Evolutionary conservation across 2,329 filamentous ascomycete species (phyloP), one percentile per base, ranked within the genome.

Genomic region (Lachnellula willkommii): DNA sequence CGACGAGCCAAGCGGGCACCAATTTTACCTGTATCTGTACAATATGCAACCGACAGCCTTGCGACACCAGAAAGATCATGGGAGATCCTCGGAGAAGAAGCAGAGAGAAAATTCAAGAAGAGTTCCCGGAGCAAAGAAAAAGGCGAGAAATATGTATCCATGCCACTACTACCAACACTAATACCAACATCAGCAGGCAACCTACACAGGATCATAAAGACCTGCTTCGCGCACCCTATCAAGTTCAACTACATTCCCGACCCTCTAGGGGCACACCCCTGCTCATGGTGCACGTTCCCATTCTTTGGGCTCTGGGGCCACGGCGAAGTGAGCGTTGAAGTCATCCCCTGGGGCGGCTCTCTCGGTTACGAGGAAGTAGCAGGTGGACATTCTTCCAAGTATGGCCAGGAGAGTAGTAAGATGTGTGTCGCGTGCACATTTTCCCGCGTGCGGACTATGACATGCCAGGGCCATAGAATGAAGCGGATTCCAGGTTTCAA

Each of bases 361-460:
- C 15, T 24, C 0, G 65, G 63, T 0, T 63, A 65, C n/a, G 56
- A 64, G 32, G 66, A 69, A 28, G 46, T 68, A 3, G 50, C 37
- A 12, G 60, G 58, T 3, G 63, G 65, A 1, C 63, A 58, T 28
- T 43, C 47, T 1, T 47, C 22, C 28, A 8, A 8, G 14, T 50
- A 56, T 1, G 59, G 60, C 2, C 47, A 57, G 17, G 52, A 51
- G 39, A 40, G 37, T 15, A 65, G 56, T 6, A 61, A 54, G 14
- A 66, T 69, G 63, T 69, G 67, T 24, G 46, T 62, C 11, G 5
- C 42, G 2, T 69, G 67, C 52, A 68, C 67, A 0, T 60, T 55
- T 8, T 20, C 32, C 0, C 45, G 66, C 1, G 40, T 65, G 0
- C 45, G 50, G 1, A 64, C 66, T 24, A 56, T 63, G 20, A 52